These are phyloP conservation scores for Auricularia heimuer DNA, from an alignment of 768 basidiomycete genomes.

Conservation along the genomic window DNA sequence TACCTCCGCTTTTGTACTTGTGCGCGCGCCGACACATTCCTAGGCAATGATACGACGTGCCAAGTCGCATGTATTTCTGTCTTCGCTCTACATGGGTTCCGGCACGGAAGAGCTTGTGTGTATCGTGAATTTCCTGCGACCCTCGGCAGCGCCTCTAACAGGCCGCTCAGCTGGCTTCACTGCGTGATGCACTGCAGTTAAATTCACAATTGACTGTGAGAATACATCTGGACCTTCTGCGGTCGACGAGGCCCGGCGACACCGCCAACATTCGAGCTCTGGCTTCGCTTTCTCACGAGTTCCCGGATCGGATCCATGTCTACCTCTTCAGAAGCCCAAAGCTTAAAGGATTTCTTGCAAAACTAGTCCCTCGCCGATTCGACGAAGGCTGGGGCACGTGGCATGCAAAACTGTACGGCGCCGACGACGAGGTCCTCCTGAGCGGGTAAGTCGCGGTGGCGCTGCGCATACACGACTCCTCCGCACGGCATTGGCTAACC, in stretches of 20 bases:
- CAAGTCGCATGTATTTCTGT: slow-evolving; percentile 72
- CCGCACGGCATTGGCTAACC: too few relatives aligned
- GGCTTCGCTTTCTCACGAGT: slow-evolving; percentile 55
- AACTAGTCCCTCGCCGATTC: slow-evolving; percentile 79
- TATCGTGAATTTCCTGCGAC: slow-evolving; percentile 9
- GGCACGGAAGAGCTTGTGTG: slow-evolving; percentile 71
- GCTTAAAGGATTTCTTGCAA: slow-evolving; percentile 61
- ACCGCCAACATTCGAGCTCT: slow-evolving; percentile 52
- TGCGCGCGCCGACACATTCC: neutral
- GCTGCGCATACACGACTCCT: too few relatives aligned
- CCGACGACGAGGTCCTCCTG: slow-evolving; percentile 85
- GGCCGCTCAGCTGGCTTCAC: slow-evolving; percentile 50
- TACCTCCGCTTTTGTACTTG: slow-evolving; percentile 6
- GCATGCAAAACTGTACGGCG: slow-evolving; percentile 95
- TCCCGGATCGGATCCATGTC: slow-evolving; percentile 63
- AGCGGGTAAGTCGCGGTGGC: slow-evolving; percentile 58
- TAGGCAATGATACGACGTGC: slow-evolving; percentile 77
- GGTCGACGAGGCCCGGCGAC: slow-evolving; percentile 24
- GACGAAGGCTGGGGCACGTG: slow-evolving; percentile 99
- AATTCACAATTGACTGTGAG: slow-evolving; percentile 59
- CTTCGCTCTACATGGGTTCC: slow-evolving; percentile 80
- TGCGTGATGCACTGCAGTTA: slow-evolving; percentile 47
- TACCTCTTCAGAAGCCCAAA: slow-evolving; percentile 84
- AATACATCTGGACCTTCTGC: slow-evolving; percentile 65
- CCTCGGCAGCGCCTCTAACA: slow-evolving; percentile 1